phyloP scores from a whole-genome alignment of 2,329 filamentous ascomycete genomes.

The Clonostachys solani region DNA sequence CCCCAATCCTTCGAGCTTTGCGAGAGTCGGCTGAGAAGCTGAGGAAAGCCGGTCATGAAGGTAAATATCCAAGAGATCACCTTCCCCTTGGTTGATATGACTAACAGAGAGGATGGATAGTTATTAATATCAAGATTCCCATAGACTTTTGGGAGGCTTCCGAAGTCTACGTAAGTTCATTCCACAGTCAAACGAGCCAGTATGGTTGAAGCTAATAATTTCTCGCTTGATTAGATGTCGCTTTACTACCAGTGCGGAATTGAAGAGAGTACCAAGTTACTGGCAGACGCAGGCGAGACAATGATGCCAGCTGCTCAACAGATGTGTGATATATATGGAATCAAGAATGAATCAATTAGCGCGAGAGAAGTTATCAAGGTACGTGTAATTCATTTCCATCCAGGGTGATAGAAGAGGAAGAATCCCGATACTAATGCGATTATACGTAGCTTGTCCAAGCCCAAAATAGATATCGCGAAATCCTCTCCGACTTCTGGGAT shows the following conservation, averaged over 20 bases:
- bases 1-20: neutral
- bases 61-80: neutral
- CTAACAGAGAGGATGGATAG: neutral
- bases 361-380: neutral
- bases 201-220: neutral
- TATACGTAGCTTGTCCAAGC: neutral
- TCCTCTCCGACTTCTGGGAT: neutral
- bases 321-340: conserved; percentile 1
- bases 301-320: neutral
- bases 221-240: neutral
- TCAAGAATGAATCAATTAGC: neutral
- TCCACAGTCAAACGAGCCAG: too few species aligned
- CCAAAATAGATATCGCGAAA: neutral
- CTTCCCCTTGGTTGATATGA: too few species aligned
- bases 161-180: neutral
- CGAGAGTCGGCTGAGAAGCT: neutral
- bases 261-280: neutral
- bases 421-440: too few species aligned
- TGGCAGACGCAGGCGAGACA: neutral
- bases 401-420: too few species aligned
- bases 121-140: conserved; percentile 13
- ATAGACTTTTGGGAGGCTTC: neutral
- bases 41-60: neutral
- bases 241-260: neutral
- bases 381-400: too few species aligned